Percentiles rank a stretch among this genome's conserved stretches.
These are phyloP conservation scores for Dipteronia dyeriana DNA, from an alignment of 345 rosid genomes.

Conservation along the genomic window DNA sequence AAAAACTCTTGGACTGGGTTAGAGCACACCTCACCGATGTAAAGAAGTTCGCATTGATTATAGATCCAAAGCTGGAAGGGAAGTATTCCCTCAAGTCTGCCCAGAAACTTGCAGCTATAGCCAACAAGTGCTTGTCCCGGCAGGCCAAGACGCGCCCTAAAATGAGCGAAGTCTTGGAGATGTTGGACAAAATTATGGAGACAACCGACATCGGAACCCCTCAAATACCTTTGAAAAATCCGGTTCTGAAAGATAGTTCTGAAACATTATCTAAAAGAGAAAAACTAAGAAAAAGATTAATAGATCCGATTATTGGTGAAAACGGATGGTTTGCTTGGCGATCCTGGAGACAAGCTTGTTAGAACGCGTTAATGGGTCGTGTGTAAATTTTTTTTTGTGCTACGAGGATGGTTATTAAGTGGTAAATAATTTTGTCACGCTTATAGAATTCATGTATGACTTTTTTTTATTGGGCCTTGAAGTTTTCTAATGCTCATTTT, in stretches of 20 bases:
- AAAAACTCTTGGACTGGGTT: slow-evolving; percentile 91
- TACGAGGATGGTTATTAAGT: no score
- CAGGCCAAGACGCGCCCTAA: slow-evolving; percentile 72
- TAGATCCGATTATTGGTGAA: slow-evolving; percentile 46
- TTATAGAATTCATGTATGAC: no score
- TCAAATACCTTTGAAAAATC: slow-evolving; percentile 33
- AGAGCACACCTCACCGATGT: slow-evolving; percentile 71
- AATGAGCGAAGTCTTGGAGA: slow-evolving; percentile 73
- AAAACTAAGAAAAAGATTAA: slow-evolving; percentile 49
- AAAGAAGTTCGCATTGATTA: slow-evolving; percentile 66
- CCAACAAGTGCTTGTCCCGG: slow-evolving; percentile 70
- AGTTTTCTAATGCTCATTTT: no score
- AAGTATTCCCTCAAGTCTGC: slow-evolving; percentile 64
- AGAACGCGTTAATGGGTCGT: no score
- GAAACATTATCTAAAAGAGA: slow-evolving; percentile 47
- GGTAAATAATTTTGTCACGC: no score
- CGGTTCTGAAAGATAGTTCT: slow-evolving; percentile 29
- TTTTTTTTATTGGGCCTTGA: no score
- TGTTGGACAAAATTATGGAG: slow-evolving; percentile 64
- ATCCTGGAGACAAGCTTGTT: slow-evolving; percentile 37
- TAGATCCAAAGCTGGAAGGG: slow-evolving; percentile 86
- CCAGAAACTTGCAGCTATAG: slow-evolving; percentile 71
- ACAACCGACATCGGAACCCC: slow-evolving; percentile 44
- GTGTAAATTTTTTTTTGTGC: no score
- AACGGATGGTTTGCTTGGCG: slow-evolving; percentile 54